phyloP scores from a whole-genome alignment of 2,329 filamentous ascomycete species.

The Alternaria arbusti region DNA sequence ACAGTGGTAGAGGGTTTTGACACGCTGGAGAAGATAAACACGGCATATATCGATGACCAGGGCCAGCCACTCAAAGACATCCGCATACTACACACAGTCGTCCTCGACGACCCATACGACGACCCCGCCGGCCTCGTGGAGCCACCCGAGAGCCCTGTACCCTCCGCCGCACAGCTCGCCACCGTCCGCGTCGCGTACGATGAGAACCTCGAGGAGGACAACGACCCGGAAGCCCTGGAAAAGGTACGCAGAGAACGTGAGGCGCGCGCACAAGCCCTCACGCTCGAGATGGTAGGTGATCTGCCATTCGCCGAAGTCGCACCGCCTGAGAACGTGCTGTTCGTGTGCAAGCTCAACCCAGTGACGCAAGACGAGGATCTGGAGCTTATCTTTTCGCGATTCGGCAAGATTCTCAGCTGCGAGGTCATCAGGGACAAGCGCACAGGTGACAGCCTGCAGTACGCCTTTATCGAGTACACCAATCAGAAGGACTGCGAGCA shows the following conservation, averaged over 20 bases:
- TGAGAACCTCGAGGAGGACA: slow-evolving; percentile 77
- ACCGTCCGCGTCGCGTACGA: slow-evolving; percentile 93
- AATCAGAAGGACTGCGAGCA: slow-evolving; percentile 91
- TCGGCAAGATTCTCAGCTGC: slow-evolving; percentile 92
- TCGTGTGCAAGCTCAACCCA: slow-evolving; percentile 98
- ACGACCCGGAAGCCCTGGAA: slow-evolving; percentile 81
- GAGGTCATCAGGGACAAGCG: slow-evolving; percentile 95
- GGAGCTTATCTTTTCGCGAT: slow-evolving; percentile 94
- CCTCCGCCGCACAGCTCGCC: slow-evolving; percentile 82
- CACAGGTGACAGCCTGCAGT: slow-evolving; percentile 93
- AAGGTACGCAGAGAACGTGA: slow-evolving; percentile 84
- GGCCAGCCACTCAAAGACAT: slow-evolving; percentile 93
- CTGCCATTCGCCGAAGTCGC: slow-evolving; percentile 97
- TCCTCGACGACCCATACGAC: slow-evolving; percentile 90
- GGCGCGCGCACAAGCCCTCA: slow-evolving; percentile 90
- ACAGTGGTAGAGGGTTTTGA: slow-evolving; percentile 97
- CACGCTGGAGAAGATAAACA: slow-evolving; percentile 90
- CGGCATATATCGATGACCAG: slow-evolving; percentile 82
- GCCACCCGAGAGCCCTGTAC: slow-evolving; percentile 79
- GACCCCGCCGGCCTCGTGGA: slow-evolving; percentile 80
- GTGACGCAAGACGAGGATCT: slow-evolving; percentile 95
- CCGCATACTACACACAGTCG: slow-evolving; percentile 87
- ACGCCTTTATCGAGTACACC: slow-evolving; percentile 96
- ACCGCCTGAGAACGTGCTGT: slow-evolving; percentile 94
- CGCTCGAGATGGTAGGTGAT: slow-evolving; percentile 97